These are phyloP conservation scores for Mycena maculata DNA, from an alignment of 768 basidiomycete species.

Conservation along the genomic window DNA sequence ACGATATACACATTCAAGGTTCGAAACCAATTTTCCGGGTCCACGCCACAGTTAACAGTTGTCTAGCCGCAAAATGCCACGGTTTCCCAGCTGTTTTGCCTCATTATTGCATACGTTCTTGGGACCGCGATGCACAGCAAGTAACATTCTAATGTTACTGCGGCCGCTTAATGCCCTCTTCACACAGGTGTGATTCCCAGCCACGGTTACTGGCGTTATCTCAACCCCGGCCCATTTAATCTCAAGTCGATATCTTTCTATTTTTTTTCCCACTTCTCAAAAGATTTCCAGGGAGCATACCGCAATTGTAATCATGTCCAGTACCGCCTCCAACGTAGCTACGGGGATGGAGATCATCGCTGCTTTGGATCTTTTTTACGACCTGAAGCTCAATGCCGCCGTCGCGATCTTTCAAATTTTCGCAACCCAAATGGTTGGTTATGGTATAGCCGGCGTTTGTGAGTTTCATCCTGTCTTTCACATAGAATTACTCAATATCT, in stretches of 20 bases:
- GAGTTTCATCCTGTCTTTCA: conserved; percentile 6
- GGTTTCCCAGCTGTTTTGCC: conserved; percentile 66
- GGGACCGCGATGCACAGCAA: conserved; percentile 60
- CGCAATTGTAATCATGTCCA: conserved; percentile 65
- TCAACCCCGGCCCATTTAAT: conserved; percentile 71
- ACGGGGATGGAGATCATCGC: conserved; percentile 66
- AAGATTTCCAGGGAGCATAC: conserved; percentile 56
- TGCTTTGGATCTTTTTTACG: conserved; percentile 66
- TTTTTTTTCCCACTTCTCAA: not conserved
- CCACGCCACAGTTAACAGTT: not conserved
- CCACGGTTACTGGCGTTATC: conserved; percentile 55
- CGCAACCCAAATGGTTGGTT: conserved; percentile 57
- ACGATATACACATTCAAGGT: conserved; percentile 53
- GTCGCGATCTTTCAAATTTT: conserved; percentile 69
- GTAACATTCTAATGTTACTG: conserved; percentile 20
- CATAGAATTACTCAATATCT: not conserved
- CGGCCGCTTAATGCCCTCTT: not conserved
- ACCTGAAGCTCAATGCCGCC: conserved; percentile 58
- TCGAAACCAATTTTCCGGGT: not conserved
- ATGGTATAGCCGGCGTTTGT: conserved; percentile 51
- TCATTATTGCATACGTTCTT: conserved; percentile 67
- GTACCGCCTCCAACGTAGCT: conserved; percentile 63
- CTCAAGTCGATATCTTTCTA: conserved; percentile 53
- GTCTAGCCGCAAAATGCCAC: conserved; percentile 56
- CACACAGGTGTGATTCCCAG: conserved; percentile 52